phyloP scores from a whole-genome alignment of 129 eudicot genomes.

The Flaveria ramosissima region DNA sequence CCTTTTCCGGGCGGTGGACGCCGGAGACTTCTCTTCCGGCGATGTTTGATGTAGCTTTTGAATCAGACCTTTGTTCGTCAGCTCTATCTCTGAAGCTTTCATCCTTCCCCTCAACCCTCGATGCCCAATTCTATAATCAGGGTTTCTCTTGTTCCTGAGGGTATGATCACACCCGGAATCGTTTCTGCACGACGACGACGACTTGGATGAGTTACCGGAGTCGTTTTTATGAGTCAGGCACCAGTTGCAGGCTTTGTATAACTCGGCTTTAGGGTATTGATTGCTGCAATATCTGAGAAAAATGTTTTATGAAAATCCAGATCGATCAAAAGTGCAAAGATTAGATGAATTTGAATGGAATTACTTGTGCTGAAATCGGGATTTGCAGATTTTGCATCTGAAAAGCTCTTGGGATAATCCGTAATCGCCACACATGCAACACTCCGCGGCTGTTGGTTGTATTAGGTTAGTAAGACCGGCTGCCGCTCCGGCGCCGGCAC shows the following conservation, averaged over 20 bases:
- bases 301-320: not conserved
- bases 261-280: slow-evolving; percentile 61
- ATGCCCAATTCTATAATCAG: slow-evolving; percentile 8
- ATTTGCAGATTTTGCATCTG: slow-evolving; percentile 63
- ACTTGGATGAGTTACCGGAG: slow-evolving; percentile 20
- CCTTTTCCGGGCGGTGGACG: slow-evolving; percentile 42
- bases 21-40: slow-evolving; percentile 42
- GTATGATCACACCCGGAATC: slow-evolving; percentile 21
- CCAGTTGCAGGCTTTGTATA: slow-evolving; percentile 73
- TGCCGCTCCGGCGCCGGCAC: not conserved
- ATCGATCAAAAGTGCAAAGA: not conserved
- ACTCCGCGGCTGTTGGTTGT: slow-evolving; percentile 42
- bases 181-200: slow-evolving; percentile 31
- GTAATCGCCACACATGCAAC: slow-evolving; percentile 89
- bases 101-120: not conserved
- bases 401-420: slow-evolving; percentile 67
- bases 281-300: slow-evolving; percentile 75
- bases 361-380: slow-evolving; percentile 84
- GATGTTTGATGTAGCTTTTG: slow-evolving; percentile 39
- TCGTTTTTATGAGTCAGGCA: slow-evolving; percentile 51
- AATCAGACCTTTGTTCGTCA: slow-evolving; percentile 28
- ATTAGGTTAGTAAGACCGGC: slow-evolving; percentile 6
- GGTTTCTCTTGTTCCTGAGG: slow-evolving; percentile 37
- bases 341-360: not conserved
- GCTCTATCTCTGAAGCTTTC: no score